Evolutionary conservation across 2,329 filamentous ascomycete species (phyloP).

Genomic region (Aureobasidium subglaciale): DNA sequence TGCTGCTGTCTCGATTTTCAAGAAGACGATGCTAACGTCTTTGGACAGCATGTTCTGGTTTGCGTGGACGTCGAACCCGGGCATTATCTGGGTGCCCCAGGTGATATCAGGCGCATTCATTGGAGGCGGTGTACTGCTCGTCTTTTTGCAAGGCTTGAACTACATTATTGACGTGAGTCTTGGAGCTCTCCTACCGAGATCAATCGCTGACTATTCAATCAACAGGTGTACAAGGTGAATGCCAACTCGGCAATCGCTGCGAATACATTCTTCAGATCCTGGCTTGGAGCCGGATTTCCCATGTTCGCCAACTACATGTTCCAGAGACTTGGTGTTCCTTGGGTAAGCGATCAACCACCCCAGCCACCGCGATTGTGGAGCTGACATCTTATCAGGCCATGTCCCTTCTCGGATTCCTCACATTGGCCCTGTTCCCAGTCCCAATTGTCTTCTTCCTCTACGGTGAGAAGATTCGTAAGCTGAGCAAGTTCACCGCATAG

Average conservation of each 20-base stretch:
- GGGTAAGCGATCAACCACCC: no score
- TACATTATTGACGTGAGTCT: slow-evolving; percentile 41
- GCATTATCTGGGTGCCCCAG: slow-evolving; percentile 38
- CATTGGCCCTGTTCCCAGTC: slow-evolving; percentile 23
- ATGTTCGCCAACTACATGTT: slow-evolving; percentile 30
- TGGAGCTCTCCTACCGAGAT: slow-evolving; percentile 29
- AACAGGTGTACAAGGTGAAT: slow-evolving; percentile 28
- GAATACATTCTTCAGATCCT: slow-evolving; percentile 31
- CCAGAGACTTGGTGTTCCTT: neutral
- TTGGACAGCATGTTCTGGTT: slow-evolving; percentile 46
- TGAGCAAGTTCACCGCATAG: slow-evolving; percentile 17
- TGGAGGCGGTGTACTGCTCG: slow-evolving; percentile 35
- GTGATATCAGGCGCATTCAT: slow-evolving; percentile 37
- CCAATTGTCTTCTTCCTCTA: slow-evolving; percentile 26
- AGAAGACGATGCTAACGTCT: no score
- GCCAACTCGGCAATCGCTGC: slow-evolving; percentile 32
- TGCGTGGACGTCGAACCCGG: slow-evolving; percentile 37
- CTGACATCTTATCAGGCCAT: slow-evolving; percentile 22
- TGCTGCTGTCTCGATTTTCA: no score
- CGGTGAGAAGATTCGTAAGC: slow-evolving; percentile 21
- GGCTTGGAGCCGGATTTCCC: slow-evolving; percentile 30
- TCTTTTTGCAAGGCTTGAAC: slow-evolving; percentile 35
- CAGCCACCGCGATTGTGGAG: no score
- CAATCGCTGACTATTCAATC: slow-evolving; percentile 30
- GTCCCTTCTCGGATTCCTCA: slow-evolving; percentile 27